Evolutionary conservation across 1,284 basidiomycete genomes (phyloP).

Genomic region (Flammula alnicola): DNA sequence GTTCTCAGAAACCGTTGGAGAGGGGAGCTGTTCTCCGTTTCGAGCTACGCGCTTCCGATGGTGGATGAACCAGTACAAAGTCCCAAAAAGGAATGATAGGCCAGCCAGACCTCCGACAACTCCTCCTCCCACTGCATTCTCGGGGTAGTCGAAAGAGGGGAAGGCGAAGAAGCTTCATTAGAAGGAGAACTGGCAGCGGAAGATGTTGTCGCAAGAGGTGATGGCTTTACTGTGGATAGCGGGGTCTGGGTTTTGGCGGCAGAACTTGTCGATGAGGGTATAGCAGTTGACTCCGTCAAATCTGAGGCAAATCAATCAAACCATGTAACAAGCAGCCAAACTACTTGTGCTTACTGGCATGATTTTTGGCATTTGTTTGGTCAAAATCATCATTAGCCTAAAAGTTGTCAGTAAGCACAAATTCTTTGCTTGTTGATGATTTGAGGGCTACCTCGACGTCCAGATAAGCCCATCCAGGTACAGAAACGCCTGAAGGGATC

Average conservation of each 20-base stretch:
- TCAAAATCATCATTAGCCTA: slow-evolving; percentile 34
- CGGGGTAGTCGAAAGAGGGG: slow-evolving; percentile 17
- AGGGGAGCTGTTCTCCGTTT: slow-evolving; percentile 20
- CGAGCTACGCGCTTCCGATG: slow-evolving; percentile 21
- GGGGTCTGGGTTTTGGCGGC: slow-evolving; percentile 5
- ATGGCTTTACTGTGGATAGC: neutral
- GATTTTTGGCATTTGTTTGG: slow-evolving; percentile 29
- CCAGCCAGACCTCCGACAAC: slow-evolving; percentile 31
- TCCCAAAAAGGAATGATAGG: slow-evolving; percentile 19
- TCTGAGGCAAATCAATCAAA: slow-evolving; percentile 28
- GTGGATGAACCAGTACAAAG: slow-evolving; percentile 25
- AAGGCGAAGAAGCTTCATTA: slow-evolving; percentile 7
- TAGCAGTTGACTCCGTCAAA: slow-evolving; percentile 34
- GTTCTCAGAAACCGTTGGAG: slow-evolving; percentile 18
- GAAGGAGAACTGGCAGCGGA: neutral
- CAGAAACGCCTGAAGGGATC: slow-evolving; percentile 35
- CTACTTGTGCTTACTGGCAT: slow-evolving; percentile 29
- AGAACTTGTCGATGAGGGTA: slow-evolving; percentile 25
- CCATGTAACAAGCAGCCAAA: too few relatives aligned
- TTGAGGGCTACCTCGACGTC: slow-evolving; percentile 37
- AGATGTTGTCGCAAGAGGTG: neutral
- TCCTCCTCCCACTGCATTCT: slow-evolving; percentile 32
- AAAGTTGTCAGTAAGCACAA: neutral
- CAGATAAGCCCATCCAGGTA: slow-evolving; percentile 50
- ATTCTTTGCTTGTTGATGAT: neutral